phyloP scores from a whole-genome alignment of 306 rosid genomes.

The Parietaria judaica region DNA sequence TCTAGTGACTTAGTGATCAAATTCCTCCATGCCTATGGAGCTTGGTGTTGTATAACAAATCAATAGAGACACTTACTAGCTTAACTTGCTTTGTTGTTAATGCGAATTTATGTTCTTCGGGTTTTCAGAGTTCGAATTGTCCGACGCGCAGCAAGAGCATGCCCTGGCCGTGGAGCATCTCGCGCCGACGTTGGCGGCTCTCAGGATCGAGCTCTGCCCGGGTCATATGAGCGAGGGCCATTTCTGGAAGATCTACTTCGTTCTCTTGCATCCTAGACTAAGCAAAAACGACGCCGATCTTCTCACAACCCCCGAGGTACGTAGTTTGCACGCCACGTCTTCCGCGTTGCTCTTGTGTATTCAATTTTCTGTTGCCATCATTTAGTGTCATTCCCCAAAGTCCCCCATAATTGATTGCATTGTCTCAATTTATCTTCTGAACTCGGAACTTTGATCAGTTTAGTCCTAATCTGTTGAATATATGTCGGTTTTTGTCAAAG shows the following conservation, averaged over 20 bases:
- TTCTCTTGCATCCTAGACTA: conserved; percentile 69
- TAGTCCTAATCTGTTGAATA: too few species aligned
- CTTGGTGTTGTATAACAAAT: too few species aligned
- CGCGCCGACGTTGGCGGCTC: conserved; percentile 66
- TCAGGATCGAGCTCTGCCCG: conserved; percentile 77
- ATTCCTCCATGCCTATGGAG: conserved; percentile 66
- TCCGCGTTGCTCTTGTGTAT: not conserved
- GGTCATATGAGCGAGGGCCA: conserved; percentile 69
- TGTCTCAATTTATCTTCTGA: too few species aligned
- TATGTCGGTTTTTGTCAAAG: too few species aligned
- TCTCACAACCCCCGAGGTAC: conserved; percentile 65
- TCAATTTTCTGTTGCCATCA: not conserved
- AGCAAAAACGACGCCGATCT: conserved; percentile 47
- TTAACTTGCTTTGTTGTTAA: not conserved
- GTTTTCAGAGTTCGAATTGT: conserved; percentile 59
- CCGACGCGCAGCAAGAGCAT: conserved; percentile 81
- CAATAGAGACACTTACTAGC: too few species aligned
- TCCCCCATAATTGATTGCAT: too few species aligned
- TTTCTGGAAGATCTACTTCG: conserved; percentile 86
- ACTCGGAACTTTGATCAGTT: too few species aligned
- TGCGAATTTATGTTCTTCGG: not conserved
- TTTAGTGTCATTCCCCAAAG: too few species aligned
- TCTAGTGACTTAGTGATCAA: conserved; percentile 42
- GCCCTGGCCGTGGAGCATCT: conserved; percentile 75
- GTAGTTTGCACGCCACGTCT: not conserved